phyloP scores from a whole-genome alignment of 345 rosid genomes.

The Brassica carinata region DNA sequence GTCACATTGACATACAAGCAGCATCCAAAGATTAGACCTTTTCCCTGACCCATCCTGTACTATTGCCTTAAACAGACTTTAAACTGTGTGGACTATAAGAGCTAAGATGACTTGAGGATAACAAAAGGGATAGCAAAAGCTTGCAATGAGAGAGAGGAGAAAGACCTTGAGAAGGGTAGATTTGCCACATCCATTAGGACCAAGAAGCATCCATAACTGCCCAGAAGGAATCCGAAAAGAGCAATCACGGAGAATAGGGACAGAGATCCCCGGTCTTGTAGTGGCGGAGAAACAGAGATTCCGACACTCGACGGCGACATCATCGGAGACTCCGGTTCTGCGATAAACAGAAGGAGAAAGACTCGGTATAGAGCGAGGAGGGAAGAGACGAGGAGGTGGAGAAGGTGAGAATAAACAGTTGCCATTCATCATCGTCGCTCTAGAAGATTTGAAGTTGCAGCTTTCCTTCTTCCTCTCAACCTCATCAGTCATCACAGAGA shows the following conservation, averaged over 20 bases:
- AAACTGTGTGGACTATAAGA: too few relatives aligned
- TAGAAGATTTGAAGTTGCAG: constrained; percentile 4
- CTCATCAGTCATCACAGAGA: constrained; percentile 1
- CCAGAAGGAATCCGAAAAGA: constrained; percentile 74
- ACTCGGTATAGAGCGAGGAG: constrained; percentile 40
- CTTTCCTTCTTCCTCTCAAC: constrained; percentile 21
- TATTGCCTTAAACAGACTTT: too few relatives aligned
- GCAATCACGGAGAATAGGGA: constrained; percentile 78
- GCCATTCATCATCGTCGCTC: constrained; percentile 41
- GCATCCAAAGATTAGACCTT: not conserved
- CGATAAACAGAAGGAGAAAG: constrained; percentile 11
- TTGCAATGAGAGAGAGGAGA: not conserved
- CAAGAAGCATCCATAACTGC: constrained; percentile 92
- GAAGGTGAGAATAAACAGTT: constrained; percentile 31
- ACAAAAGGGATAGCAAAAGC: not conserved
- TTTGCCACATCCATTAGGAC: constrained; percentile 98
- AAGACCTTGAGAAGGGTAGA: constrained; percentile 92
- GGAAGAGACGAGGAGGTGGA: constrained; percentile 37
- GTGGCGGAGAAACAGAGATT: constrained; percentile 65
- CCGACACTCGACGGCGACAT: constrained; percentile 57
- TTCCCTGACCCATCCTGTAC: constrained; percentile 4
- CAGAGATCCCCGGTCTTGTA: constrained; percentile 53
- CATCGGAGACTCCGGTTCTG: constrained; percentile 50
- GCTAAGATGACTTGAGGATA: not conserved
- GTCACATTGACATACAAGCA: too few relatives aligned